Base-by-base conservation (phyloP, 2,329 filamentous ascomycete genomes). In the Claviceps maximensis region DNA sequence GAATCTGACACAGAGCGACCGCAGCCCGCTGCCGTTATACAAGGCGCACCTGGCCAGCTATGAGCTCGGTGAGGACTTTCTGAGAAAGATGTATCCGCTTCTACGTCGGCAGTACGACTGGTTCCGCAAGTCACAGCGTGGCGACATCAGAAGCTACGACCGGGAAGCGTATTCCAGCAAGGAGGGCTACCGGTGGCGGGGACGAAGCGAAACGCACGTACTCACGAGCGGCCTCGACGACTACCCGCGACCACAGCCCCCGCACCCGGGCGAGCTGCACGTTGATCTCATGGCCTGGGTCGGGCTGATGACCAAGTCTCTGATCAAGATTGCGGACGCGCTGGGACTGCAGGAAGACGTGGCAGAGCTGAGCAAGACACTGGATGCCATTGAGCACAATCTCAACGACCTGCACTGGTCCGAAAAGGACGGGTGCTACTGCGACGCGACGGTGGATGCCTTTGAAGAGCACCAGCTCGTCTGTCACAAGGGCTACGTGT, bases 401-500 rank as follows among this genome's bases (percentile, higher is more conserved):
- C 81, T 97, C 47, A 85, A 93, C 60, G 89, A 95, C 64, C 77
- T 98, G 41, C 93, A 98, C 71, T 98, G 93, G 93, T 86, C 84
- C 19, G 79, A 87, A 53, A 77, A 84, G 60, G 78, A 84, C 3
- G 82, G 87, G 53, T 87, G 86, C 57, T 98, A 89, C 73, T 98
- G 93, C 66, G 93, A 98, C 66, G 89, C 89, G 1, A 96, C 89
- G 0, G 86, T 98, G 55, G 91, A 98, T 62, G 89, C 89, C 56
- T 98, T 87, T 64, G 93, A 98, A 68, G 93, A 98, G 70, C 84
- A 88, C 62, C 69, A 77, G 38, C 83, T 93, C 21, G 88, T 96
- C 44, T 98, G 93, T 71, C 93, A 97, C 73, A 95, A 95, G 70
- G 93, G 93, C 21, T 98, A 98, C 64, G 82, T 97, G 59, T 93